Percentiles rank a stretch among this genome's conserved stretches.
phyloP scores from a whole-genome alignment of 352 stramenopile species.

The Globisporangium carolinianum region DNA sequence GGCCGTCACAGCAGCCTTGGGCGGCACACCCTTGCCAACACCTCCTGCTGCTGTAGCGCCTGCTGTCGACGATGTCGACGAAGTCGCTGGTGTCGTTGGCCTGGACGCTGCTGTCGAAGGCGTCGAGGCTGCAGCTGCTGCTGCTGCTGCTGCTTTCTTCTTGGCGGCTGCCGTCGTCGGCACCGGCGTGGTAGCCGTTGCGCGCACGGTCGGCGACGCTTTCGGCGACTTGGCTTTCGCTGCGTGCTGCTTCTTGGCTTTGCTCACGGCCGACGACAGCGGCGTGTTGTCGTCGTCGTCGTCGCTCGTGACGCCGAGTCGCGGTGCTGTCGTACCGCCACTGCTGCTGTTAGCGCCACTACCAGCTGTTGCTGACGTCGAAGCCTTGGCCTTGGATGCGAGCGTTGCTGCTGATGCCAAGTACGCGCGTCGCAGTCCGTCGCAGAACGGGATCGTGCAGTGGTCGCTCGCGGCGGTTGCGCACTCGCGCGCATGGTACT shows the following conservation, averaged over 20 bases:
- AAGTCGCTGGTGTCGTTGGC: conserved; percentile 11
- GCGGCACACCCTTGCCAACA: conserved; percentile 16
- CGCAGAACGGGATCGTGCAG: conserved; percentile 81
- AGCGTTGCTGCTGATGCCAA: conserved; percentile 30
- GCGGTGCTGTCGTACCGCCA: background rate
- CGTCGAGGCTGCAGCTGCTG: conserved; percentile 9
- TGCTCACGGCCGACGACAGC: conserved; percentile 55
- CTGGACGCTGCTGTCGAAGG: conserved; percentile 2
- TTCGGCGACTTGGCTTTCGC: conserved; percentile 61
- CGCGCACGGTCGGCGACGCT: conserved; percentile 17
- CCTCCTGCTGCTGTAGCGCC: background rate
- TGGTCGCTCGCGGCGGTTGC: conserved; percentile 46
- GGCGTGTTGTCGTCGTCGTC: conserved; percentile 75
- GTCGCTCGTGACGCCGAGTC: conserved; percentile 19
- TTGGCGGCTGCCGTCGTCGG: conserved; percentile 11
- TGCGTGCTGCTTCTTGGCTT: conserved; percentile 51
- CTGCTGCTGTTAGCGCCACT: background rate
- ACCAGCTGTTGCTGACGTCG: conserved; percentile 9
- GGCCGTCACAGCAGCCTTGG: conserved; percentile 35
- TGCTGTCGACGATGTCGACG: conserved; percentile 11
- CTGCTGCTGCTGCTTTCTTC: conserved; percentile 16
- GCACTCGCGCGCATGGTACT: conserved; percentile 82
- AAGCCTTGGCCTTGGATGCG: conserved; percentile 24
- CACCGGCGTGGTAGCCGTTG: conserved; percentile 4
- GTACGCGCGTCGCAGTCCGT: conserved; percentile 57